These are phyloP conservation scores for Phytophthora ramorum DNA, from an alignment of 352 stramenopile genomes.

Conservation along the genomic window DNA sequence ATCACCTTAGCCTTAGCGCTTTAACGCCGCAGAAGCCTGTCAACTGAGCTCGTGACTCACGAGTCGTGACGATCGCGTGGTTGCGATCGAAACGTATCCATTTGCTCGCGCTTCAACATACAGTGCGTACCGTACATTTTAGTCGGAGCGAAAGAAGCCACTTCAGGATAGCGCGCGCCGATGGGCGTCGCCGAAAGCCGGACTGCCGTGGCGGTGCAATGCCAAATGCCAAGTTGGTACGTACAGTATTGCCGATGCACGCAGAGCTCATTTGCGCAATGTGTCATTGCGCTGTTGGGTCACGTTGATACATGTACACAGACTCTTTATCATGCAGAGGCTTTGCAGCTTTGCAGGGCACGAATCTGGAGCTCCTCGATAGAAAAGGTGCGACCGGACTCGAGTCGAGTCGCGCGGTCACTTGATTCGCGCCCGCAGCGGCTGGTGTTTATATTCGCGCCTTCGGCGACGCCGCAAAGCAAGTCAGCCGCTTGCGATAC, in stretches of 20 bases:
- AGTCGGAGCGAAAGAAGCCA: conserved; percentile 17
- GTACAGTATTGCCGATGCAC: too few species aligned
- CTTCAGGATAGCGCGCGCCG: conserved; percentile 7
- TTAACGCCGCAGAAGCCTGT: too few species aligned
- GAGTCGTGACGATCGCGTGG: too few species aligned
- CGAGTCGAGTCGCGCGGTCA: conserved; percentile 5
- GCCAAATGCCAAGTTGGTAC: too few species aligned
- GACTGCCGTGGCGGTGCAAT: conserved; percentile 10
- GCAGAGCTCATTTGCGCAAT: neutral
- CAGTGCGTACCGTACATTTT: conserved; percentile 19
- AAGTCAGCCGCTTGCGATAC: conserved; percentile 5
- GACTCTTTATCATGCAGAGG: conserved; percentile 1
- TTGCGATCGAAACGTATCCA: neutral
- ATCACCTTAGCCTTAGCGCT: too few species aligned
- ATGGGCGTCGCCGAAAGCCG: conserved; percentile 18
- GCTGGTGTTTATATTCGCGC: conserved; percentile 10
- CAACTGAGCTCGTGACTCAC: too few species aligned
- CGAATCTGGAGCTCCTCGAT: conserved; percentile 22
- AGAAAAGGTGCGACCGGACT: conserved; percentile 23
- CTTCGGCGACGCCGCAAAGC: neutral
- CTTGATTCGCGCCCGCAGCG: neutral
- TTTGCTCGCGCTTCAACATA: conserved; percentile 17
- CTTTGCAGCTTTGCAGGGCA: conserved; percentile 7
- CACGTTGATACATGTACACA: neutral
- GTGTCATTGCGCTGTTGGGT: neutral